These are phyloP conservation scores for Truncatella angustata DNA, from an alignment of 2,329 filamentous ascomycete species.

Conservation along the genomic window DNA sequence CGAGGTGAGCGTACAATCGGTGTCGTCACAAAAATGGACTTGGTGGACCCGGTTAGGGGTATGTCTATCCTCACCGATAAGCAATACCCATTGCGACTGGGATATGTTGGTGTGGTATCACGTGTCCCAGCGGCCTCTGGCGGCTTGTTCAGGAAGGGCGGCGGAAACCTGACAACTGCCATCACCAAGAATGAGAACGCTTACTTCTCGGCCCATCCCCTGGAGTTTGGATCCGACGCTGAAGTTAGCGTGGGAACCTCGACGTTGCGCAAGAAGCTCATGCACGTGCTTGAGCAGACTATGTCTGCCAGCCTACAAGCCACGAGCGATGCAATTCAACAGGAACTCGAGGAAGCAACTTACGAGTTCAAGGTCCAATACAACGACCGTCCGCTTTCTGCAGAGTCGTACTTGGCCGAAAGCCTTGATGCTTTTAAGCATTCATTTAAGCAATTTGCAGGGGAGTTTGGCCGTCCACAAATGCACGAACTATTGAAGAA, in stretches of 20 bases:
- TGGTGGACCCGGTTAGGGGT: conserved; percentile 82
- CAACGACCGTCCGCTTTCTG: conserved; percentile 91
- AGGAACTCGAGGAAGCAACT: conserved; percentile 92
- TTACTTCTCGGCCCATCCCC: conserved; percentile 81
- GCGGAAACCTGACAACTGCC: conserved; percentile 72
- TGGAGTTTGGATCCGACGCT: conserved; percentile 72
- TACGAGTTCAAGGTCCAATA: conserved; percentile 99
- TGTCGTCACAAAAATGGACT: conserved; percentile 98
- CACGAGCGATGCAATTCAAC: conserved; percentile 87
- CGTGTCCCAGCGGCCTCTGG: conserved; percentile 64
- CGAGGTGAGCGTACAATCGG: conserved; percentile 95
- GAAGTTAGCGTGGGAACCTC: conserved; percentile 78
- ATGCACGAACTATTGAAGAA: conserved; percentile 87
- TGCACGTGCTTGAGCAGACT: conserved; percentile 94
- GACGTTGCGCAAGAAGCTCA: conserved; percentile 89
- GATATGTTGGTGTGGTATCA: conserved; percentile 93
- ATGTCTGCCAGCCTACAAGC: conserved; percentile 91
- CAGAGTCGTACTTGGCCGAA: conserved; percentile 94
- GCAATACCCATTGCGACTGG: conserved; percentile 92
- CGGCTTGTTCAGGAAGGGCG: conserved; percentile 80
- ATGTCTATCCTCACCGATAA: conserved; percentile 77
- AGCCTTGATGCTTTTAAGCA: conserved; percentile 96
- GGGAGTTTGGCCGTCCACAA: conserved; percentile 83
- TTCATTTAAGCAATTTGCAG: conserved; percentile 90
- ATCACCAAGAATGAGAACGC: conserved; percentile 86